phyloP scores from a whole-genome alignment of 495 filamentous ascomycete species.

The Aspergillus bridgeri region DNA sequence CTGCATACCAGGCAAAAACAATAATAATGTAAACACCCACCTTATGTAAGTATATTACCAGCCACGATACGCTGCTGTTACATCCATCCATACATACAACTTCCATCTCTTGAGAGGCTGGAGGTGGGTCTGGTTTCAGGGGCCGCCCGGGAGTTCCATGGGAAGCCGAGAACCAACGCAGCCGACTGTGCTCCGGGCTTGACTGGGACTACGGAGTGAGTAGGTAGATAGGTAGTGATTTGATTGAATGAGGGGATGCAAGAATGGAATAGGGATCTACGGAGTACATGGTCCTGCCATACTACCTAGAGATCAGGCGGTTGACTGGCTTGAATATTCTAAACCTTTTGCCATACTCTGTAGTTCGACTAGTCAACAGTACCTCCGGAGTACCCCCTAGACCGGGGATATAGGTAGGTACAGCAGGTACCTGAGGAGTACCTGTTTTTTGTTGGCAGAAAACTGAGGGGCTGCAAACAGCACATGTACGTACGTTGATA shows the following conservation, averaged over 20 bases:
- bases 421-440: too few species aligned
- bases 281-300: too few species aligned
- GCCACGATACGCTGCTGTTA: conserved; percentile 1
- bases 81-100: not conserved
- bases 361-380: too few species aligned
- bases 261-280: too few species aligned
- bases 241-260: too few species aligned
- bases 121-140: conserved; percentile 20
- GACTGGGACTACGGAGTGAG: too few species aligned
- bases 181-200: conserved; percentile 3
- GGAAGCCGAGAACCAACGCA: conserved; percentile 11
- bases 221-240: too few species aligned
- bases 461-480: conserved; percentile 8
- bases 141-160: conserved; percentile 18
- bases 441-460: not conserved
- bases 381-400: too few species aligned
- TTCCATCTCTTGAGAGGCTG: conserved; percentile 3
- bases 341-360: too few species aligned
- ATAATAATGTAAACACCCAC: conserved; percentile 9
- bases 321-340: too few species aligned
- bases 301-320: too few species aligned
- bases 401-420: not conserved
- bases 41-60: conserved; percentile 4
- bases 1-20: conserved; percentile 17
- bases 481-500: conserved; percentile 4